Evolutionary conservation across 805 yeast genomes (phyloP).

Genomic region (Pichia cabralensis): DNA sequence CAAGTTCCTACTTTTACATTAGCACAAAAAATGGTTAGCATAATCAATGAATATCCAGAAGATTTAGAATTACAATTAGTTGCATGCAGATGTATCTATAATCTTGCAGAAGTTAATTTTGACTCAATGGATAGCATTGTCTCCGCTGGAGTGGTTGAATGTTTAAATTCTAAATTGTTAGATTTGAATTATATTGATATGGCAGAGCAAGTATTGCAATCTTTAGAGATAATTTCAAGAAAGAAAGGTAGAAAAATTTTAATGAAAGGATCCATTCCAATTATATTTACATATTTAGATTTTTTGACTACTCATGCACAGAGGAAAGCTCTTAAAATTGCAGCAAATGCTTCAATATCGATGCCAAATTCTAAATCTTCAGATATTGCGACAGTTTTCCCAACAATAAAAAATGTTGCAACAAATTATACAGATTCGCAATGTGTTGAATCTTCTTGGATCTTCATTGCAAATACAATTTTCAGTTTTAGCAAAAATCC

Average conservation of each 20-base stretch:
- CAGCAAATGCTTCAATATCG: slow-evolving; percentile 55
- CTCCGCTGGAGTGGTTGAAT: slow-evolving; percentile 53
- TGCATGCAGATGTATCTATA: slow-evolving; percentile 76
- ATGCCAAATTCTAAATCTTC: slow-evolving; percentile 35
- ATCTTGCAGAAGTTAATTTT: slow-evolving; percentile 64
- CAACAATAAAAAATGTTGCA: slow-evolving; percentile 47
- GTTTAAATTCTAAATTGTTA: slow-evolving; percentile 51
- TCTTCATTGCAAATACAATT: slow-evolving; percentile 49
- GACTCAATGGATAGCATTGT: slow-evolving; percentile 56
- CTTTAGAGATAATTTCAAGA: slow-evolving; percentile 57
- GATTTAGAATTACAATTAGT: slow-evolving; percentile 75
- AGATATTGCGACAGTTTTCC: slow-evolving; percentile 47
- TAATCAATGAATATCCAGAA: slow-evolving; percentile 50
- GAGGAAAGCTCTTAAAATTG: slow-evolving; percentile 63
- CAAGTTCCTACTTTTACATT: slow-evolving; percentile 50
- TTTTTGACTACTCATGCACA: slow-evolving; percentile 87
- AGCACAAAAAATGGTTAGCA: slow-evolving; percentile 41
- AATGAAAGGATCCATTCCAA: slow-evolving; percentile 48
- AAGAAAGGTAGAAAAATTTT: slow-evolving; percentile 43
- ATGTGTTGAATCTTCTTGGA: slow-evolving; percentile 57
- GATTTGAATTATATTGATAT: slow-evolving; percentile 81
- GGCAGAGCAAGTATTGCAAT: slow-evolving; percentile 83
- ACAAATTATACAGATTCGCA: slow-evolving; percentile 44
- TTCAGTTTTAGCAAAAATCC: slow-evolving; percentile 38
- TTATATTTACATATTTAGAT: slow-evolving; percentile 68